Conservation (phyloP, 2,329 filamentous ascomycete genomes). For the Trichophyton mentagrophytes region DNA sequence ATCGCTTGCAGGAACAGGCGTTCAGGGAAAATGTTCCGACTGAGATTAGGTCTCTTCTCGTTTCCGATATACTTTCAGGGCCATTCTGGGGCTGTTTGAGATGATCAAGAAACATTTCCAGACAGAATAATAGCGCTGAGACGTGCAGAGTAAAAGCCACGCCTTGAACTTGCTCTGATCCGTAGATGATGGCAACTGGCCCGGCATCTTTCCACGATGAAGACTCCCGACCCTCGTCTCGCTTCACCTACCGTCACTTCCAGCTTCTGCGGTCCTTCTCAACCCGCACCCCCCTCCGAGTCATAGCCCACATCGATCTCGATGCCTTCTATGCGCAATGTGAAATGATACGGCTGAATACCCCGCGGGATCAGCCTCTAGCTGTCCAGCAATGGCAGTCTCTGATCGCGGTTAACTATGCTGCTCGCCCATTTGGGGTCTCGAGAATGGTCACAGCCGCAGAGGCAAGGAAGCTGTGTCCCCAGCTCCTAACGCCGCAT, state of each 20-base stretch:
- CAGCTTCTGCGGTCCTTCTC: conserved; percentile 59
- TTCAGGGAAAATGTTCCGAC: not conserved
- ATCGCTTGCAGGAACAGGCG: not conserved
- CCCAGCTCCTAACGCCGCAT: conserved; percentile 72
- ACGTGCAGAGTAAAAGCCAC: not conserved
- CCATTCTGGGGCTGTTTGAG: not conserved
- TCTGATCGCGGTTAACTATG: conserved; percentile 92
- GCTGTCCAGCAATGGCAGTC: conserved; percentile 95
- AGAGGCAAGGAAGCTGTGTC: conserved; percentile 80
- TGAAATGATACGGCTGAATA: conserved; percentile 74
- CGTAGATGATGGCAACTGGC: not conserved
- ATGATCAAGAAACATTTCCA: not conserved
- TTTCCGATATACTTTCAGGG: not conserved
- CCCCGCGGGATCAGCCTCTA: conserved; percentile 63
- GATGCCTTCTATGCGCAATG: conserved; percentile 98
- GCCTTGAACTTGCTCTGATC: too few species aligned
- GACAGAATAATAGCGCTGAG: not conserved
- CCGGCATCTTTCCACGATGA: not conserved
- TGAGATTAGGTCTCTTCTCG: not conserved
- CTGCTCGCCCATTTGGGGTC: conserved; percentile 69
- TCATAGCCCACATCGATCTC: conserved; percentile 83
- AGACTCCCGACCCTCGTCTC: conserved; percentile 36
- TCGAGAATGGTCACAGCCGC: conserved; percentile 62
- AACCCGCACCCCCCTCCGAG: conserved; percentile 63
- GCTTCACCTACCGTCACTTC: conserved; percentile 76